A percentile compares a stretch with the other conserved stretches of the same genome.
phyloP scores from a whole-genome alignment of 2,329 filamentous ascomycete species.

The Chrysoporthe austroafricana region DNA sequence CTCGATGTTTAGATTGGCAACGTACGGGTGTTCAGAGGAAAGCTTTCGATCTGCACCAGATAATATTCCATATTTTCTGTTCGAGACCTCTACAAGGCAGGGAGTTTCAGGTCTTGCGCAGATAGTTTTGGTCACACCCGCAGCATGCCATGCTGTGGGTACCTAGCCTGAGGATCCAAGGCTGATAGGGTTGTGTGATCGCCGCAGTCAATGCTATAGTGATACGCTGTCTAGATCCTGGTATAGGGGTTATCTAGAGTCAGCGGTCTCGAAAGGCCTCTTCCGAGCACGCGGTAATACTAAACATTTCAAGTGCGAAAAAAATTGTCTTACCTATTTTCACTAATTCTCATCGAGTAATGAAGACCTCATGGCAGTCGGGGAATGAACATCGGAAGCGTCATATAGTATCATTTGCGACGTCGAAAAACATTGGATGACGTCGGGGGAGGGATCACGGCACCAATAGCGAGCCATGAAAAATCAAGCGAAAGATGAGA shows the following conservation, averaged over 20 bases:
- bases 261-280: neutral
- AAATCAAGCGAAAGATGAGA: neutral
- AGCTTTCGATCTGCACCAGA: too few relatives aligned
- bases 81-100: neutral
- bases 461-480: neutral
- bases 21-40: too few relatives aligned
- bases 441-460: neutral
- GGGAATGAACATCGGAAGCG: neutral
- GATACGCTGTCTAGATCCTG: neutral
- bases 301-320: too few relatives aligned
- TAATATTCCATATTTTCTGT: neutral
- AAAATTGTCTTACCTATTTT: too few relatives aligned
- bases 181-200: neutral
- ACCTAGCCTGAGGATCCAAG: neutral
- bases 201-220: neutral
- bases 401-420: neutral
- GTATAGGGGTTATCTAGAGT: neutral
- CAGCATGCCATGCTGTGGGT: neutral
- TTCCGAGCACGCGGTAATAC: too few relatives aligned
- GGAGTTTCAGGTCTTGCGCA: neutral
- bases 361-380: too few relatives aligned
- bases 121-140: neutral
- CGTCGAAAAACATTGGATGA: neutral
- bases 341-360: too few relatives aligned
- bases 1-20: neutral